Percentiles rank a stretch among this genome's conserved stretches.
Evolutionary conservation across 2,329 filamentous ascomycete species (phyloP).

Genomic region (Microthyrium microscopicum): DNA sequence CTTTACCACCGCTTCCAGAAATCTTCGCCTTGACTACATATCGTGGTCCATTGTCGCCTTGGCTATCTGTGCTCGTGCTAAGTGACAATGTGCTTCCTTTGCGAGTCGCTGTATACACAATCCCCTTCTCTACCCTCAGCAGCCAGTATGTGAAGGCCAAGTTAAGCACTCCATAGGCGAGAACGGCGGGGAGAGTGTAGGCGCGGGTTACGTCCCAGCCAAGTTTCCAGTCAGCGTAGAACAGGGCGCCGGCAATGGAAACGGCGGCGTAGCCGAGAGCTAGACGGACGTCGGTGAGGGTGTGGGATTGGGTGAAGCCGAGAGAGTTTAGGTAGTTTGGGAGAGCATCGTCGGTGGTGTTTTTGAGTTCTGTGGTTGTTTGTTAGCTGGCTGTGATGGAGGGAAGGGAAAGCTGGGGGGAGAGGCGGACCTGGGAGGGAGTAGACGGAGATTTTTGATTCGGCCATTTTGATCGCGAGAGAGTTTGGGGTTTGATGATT

Average conservation of each 20-base stretch:
- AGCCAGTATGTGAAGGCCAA: constrained; percentile 68
- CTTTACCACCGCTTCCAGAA: neutral
- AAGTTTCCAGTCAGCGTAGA: constrained; percentile 79
- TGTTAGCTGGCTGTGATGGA: constrained; percentile 9
- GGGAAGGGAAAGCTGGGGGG: constrained; percentile 5
- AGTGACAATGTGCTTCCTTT: neutral
- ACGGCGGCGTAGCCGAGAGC: constrained; percentile 72
- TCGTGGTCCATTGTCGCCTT: neutral
- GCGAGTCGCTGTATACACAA: constrained; percentile 36
- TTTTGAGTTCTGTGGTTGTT: constrained; percentile 62
- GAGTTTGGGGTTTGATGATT: no score
- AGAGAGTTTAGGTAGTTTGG: constrained; percentile 84
- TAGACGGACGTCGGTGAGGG: constrained; percentile 66
- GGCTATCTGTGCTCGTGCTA: neutral
- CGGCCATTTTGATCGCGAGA: neutral
- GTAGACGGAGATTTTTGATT: constrained; percentile 46
- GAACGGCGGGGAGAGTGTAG: constrained; percentile 66
- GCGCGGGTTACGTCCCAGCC: constrained; percentile 77
- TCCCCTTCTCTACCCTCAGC: constrained; percentile 62
- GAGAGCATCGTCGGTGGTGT: constrained; percentile 88
- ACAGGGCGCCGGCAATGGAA: constrained; percentile 62
- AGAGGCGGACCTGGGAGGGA: constrained; percentile 42
- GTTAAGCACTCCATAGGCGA: constrained; percentile 65
- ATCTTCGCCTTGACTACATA: neutral
- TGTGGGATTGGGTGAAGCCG: constrained; percentile 68